Base-by-base conservation (phyloP, 2,329 filamentous ascomycete species). In the Aspergillus clavatus region DNA sequence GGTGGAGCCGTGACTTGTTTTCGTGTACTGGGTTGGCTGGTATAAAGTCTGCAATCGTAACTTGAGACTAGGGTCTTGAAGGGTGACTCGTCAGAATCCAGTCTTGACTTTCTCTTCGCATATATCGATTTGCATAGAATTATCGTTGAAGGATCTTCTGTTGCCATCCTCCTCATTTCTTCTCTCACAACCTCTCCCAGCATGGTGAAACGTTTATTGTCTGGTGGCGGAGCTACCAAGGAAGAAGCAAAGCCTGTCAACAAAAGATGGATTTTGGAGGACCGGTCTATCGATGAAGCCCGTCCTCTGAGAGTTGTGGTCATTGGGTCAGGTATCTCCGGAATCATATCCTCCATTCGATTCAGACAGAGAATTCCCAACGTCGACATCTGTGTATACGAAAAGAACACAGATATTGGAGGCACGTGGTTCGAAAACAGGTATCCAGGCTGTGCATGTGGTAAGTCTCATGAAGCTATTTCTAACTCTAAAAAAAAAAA, bases 291-390 rank as follows among this genome's bases (percentile, higher is more conserved):
- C 23, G 65, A 69, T 45, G 57, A 67, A 36, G 38, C 27, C 7
- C 57, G 65, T n/a, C 60, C 56, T 1, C 28, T 69, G 43, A 54
- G 60, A 38, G 55, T 71, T 5, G 52, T 69, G 6, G 52, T 68
- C 27, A 68, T 71, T 24, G 68, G 68, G 5, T 65, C 65, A 5
- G 68, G 68, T 0, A 61, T 70, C 6, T 68, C 66, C 5, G 68
- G 69, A 4, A 68, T 71, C 18, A 51, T 71, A 12, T 54, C 63
- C 5, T 67, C 62, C 11, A 65, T 70, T 36, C 57, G 66, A 18
- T 59, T 71, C n/a, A 55, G 57, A 2, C 66, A 67, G 43, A 59
- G 63, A 19, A 61, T 69, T 22, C 54, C 60, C 7, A 69, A 70
- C 21, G 22, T 68, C n/a, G 59, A 67, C 7, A 47, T 68, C 0